Evolutionary conservation across 129 eudicot genomes (phyloP).

Genomic region (Deinandra increscens): DNA sequence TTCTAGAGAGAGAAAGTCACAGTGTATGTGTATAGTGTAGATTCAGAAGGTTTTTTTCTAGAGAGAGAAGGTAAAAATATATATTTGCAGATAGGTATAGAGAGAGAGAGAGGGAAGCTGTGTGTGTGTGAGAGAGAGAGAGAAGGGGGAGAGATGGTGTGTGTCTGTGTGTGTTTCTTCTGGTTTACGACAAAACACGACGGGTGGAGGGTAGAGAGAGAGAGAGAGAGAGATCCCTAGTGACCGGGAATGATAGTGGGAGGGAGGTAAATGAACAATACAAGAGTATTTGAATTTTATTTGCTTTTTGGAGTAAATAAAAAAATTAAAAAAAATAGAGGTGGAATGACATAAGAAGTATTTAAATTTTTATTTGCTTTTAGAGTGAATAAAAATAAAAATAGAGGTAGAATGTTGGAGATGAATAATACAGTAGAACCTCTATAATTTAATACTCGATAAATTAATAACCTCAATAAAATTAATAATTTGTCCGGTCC

Average conservation of each 20-base stretch:
- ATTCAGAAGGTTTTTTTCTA: constrained; percentile 15
- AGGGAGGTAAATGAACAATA: constrained; percentile 43
- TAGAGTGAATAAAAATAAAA: no score
- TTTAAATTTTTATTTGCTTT: no score
- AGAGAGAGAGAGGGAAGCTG: constrained; percentile 36
- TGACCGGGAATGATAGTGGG: constrained; percentile 28
- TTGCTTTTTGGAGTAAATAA: no score
- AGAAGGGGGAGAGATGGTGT: no score
- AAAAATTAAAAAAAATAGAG: no score
- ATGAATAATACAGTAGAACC: no score
- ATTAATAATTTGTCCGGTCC: no score
- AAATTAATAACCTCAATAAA: no score
- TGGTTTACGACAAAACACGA: constrained; percentile 40
- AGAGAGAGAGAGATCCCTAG: constrained; percentile 37
- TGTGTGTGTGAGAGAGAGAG: constrained; percentile 31
- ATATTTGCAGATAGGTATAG: constrained; percentile 23
- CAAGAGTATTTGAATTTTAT: constrained; percentile 9
- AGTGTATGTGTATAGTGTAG: not conserved
- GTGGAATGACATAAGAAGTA: no score
- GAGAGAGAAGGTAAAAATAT: constrained; percentile 20
- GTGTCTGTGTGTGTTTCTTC: constrained; percentile 29
- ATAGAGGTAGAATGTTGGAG: no score
- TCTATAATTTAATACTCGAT: no score
- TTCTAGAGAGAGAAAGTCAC: constrained; percentile 14
- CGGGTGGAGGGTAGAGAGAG: constrained; percentile 32